Conservation (phyloP, 345 rosid genomes). For the Luvunga scandens region DNA sequence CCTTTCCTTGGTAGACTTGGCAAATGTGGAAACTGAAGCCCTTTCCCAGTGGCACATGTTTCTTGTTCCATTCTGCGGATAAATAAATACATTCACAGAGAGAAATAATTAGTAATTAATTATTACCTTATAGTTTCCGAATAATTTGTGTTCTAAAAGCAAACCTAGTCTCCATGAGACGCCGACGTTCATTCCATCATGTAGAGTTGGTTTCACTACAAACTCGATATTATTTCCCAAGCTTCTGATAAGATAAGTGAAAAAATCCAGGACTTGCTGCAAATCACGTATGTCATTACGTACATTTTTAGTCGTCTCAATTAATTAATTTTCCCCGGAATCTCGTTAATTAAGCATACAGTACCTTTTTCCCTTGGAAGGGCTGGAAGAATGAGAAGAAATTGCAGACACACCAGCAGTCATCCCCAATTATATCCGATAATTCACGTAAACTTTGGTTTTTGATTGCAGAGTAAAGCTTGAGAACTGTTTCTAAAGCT, state of each 20-base stretch:
- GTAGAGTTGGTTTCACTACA: conserved; percentile 49
- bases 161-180: conserved; percentile 70
- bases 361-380: conserved; percentile 76
- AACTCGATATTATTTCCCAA: conserved; percentile 59
- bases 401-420: conserved; percentile 65
- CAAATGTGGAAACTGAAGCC: conserved; percentile 70
- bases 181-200: conserved; percentile 67
- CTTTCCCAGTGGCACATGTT: conserved; percentile 59
- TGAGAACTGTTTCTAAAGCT: conserved; percentile 59
- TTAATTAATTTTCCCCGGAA: too few relatives aligned
- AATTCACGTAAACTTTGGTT: conserved; percentile 39
- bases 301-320: not conserved
- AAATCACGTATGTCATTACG: not conserved
- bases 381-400: conserved; percentile 45
- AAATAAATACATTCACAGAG: too few relatives aligned
- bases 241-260: conserved; percentile 41
- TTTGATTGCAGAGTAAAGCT: conserved; percentile 53
- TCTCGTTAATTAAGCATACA: not conserved
- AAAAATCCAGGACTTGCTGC: conserved; percentile 79
- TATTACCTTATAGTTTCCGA: not conserved
- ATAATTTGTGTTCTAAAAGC: not conserved
- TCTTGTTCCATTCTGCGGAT: conserved; percentile 59
- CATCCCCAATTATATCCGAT: conserved; percentile 64
- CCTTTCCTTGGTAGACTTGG: conserved; percentile 68
- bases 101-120: too few relatives aligned